These are phyloP conservation scores for Tuber indicum DNA, from an alignment of 495 filamentous ascomycete species.

Conservation along the genomic window DNA sequence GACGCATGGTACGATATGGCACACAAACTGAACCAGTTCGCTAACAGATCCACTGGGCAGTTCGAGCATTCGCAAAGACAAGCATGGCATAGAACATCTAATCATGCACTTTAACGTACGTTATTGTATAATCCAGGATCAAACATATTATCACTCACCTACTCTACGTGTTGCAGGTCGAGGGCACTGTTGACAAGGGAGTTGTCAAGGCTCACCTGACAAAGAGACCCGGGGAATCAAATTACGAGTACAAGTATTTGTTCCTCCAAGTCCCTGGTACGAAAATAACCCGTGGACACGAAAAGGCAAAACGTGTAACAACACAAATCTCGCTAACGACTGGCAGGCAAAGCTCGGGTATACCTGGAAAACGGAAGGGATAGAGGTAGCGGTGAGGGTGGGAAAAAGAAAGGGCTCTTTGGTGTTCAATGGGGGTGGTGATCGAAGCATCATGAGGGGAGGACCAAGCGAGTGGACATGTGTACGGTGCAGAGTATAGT, in stretches of 20 bases:
- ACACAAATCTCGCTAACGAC: constrained; percentile 8
- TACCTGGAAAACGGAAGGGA: constrained; percentile 58
- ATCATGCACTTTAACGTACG: constrained; percentile 80
- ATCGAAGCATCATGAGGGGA: constrained; percentile 21
- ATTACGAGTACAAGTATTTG: constrained; percentile 76
- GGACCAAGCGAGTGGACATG: constrained; percentile 48
- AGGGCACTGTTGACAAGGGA: constrained; percentile 70
- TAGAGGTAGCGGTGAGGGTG: constrained; percentile 39
- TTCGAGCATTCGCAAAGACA: constrained; percentile 61
- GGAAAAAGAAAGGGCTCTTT: constrained; percentile 55
- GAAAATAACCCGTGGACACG: constrained; percentile 15
- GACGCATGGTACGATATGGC: not conserved
- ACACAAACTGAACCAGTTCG: not conserved
- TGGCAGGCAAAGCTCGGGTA: constrained; percentile 50
- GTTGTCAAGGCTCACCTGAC: constrained; percentile 71
- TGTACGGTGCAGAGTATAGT: constrained; percentile 54
- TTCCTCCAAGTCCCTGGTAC: constrained; percentile 66
- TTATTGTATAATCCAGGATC: constrained; percentile 7
- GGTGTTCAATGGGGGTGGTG: constrained; percentile 59
- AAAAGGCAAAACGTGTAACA: constrained; percentile 8
- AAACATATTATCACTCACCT: constrained; percentile 2
- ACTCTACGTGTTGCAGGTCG: constrained; percentile 52
- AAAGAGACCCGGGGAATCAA: constrained; percentile 54
- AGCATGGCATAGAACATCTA: constrained; percentile 70
- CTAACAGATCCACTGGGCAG: constrained; percentile 43